Evolutionary conservation across 1,284 basidiomycete genomes (phyloP).

Genomic region (Fomitiporia mediterranea): DNA sequence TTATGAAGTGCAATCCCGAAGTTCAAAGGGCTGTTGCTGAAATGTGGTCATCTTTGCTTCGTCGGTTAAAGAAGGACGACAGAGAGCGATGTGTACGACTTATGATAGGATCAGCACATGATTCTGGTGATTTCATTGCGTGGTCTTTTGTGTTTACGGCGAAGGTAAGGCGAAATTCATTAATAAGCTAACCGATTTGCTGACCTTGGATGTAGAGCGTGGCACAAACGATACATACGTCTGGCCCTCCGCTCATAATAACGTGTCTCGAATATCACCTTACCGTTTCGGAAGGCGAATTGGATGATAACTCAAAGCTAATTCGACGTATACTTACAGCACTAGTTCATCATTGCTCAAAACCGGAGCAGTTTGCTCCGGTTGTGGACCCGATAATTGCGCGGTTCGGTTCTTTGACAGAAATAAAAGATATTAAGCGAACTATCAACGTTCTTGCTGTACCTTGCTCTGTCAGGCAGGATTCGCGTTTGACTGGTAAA

Average conservation of each 20-base stretch:
- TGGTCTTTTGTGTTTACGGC: constrained; percentile 69
- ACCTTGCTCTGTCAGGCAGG: constrained; percentile 56
- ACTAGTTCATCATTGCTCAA: constrained; percentile 75
- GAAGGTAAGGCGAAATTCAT: constrained; percentile 50
- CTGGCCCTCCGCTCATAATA: constrained; percentile 57
- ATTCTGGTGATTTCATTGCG: constrained; percentile 44
- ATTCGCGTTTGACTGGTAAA: constrained; percentile 56
- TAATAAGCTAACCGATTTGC: constrained; percentile 17
- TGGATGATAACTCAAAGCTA: constrained; percentile 47
- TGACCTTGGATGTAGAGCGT: constrained; percentile 48
- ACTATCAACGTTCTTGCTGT: constrained; percentile 39
- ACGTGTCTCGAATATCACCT: constrained; percentile 54
- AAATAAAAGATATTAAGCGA: constrained; percentile 33
- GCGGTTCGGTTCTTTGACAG: constrained; percentile 27
- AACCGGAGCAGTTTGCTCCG: constrained; percentile 55
- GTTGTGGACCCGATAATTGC: constrained; percentile 52
- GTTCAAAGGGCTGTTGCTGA: constrained; percentile 70
- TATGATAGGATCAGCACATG: constrained; percentile 33
- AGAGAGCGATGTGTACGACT: constrained; percentile 48
- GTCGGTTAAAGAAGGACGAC: constrained; percentile 53
- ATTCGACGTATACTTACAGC: constrained; percentile 73
- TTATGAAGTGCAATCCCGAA: constrained; percentile 59
- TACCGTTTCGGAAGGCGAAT: constrained; percentile 31
- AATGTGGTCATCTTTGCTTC: constrained; percentile 68
- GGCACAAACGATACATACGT: constrained; percentile 75